Percentiles rank a stretch among this genome's conserved stretches.
Conservation (phyloP, 331 rosid genomes). For the Telfairia occidentalis region DNA sequence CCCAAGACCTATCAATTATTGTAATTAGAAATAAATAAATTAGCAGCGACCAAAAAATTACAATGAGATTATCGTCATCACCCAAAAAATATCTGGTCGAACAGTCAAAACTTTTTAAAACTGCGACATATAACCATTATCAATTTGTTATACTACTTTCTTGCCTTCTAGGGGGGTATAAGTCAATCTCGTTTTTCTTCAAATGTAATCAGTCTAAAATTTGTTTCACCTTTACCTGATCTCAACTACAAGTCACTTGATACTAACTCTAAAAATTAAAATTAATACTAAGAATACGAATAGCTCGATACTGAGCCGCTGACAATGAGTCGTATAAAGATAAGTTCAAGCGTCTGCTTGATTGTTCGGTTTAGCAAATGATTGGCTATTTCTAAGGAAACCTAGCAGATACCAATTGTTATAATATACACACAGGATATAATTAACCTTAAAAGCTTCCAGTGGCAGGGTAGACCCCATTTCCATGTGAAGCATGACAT, state of each 20-base stretch:
- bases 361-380: background rate
- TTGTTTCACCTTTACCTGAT: background rate
- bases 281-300: background rate
- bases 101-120: background rate
- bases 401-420: no score
- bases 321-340: background rate
- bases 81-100: background rate
- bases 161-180: background rate
- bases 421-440: background rate
- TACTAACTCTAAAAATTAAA: background rate
- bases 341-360: background rate
- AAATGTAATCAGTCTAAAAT: background rate
- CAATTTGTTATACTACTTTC: background rate
- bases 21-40: background rate
- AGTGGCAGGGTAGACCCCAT: background rate
- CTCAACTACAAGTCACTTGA: background rate
- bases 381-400: background rate
- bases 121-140: background rate
- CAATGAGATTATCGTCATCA: background rate
- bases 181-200: background rate
- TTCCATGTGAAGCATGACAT: background rate
- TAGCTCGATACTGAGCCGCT: background rate
- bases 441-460: background rate
- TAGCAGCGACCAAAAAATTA: background rate
- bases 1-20: conserved; percentile 70